These are phyloP conservation scores for Calonectria hawksworthii DNA, from an alignment of 2,329 filamentous ascomycete species.

Conservation along the genomic window DNA sequence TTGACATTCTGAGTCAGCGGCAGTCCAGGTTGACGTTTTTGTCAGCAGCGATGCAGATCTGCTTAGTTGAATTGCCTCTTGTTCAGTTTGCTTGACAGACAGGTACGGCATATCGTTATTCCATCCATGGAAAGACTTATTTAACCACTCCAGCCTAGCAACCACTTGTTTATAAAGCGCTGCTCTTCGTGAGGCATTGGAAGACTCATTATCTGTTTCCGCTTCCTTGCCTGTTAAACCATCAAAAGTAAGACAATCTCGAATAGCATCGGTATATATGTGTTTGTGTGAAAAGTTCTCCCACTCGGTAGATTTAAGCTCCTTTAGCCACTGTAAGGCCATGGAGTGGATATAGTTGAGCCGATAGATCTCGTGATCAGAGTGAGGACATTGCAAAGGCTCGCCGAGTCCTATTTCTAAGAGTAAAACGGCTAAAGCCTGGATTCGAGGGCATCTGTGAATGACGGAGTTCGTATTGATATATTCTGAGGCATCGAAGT, in stretches of 20 bases:
- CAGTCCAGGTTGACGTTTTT: not conserved
- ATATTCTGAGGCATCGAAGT: slow-evolving; percentile 1
- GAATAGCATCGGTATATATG: slow-evolving; percentile 13
- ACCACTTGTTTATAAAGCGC: slow-evolving; percentile 8
- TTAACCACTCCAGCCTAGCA: not conserved
- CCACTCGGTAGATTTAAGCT: slow-evolving; percentile 2
- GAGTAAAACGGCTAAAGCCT: not conserved
- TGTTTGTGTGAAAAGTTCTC: slow-evolving; percentile 13
- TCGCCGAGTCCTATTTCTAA: slow-evolving; percentile 12
- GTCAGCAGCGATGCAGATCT: not conserved
- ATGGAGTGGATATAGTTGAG: not conserved
- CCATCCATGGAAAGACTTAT: not conserved
- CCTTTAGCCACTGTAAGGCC: not conserved
- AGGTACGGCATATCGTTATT: not conserved
- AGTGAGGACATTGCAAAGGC: not conserved
- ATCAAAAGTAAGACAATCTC: not conserved
- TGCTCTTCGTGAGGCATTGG: not conserved
- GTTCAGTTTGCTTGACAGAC: not conserved
- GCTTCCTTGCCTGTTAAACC: slow-evolving; percentile 1
- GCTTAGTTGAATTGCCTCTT: not conserved
- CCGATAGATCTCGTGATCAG: not conserved
- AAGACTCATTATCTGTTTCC: not conserved
- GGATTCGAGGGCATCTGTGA: slow-evolving; percentile 20
- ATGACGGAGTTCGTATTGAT: not conserved
- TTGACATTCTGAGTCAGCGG: not conserved